Base-by-base conservation (phyloP, 2,329 filamentous ascomycete species). In the Cladophialophora yegresii region DNA sequence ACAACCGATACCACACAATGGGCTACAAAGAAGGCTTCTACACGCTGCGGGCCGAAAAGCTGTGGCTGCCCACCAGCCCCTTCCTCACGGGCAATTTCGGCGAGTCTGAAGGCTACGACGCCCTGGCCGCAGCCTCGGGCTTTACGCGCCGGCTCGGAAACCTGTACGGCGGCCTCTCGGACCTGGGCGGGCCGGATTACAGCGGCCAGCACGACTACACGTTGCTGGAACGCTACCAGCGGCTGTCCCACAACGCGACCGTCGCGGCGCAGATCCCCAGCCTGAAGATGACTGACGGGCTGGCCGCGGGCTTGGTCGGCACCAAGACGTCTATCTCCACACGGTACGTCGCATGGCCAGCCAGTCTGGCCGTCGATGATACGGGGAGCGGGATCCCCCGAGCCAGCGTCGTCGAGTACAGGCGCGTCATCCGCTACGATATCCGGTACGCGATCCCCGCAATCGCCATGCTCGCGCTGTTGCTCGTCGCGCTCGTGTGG, bases 221-320 rank as follows among this genome's bases (percentile, higher is more conserved):
- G 4, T 72, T 82, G 67, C 79, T 74, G 58, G 66, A 65, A 4
- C 72, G 73, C 23, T 82, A 79, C 79, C 77, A 78, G 61, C 61
- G 75, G 2, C 71, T 79, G 0, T 76, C 76, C 1, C 45, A 56
- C 0, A 71, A 69, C 1, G 56, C 75, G 0, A 61, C 61, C 0
- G 70, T 66, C 0, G 74, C 75, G 0, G 72, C 74, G 0, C 67
- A 72, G 7, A 80, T 81, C 7, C 68, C 80, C 7, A 78, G 80
- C 65, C 71, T 81, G 0, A 74, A 82, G 7, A 81, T 77, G 76
- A 81, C 79, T 0, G 79, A 83, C 61, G 61, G 78, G 23, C 58
- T 57, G 12, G 54, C 58, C 9, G 58, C 45, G 22, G 60, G 51
- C 6, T 20, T 62, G 36, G 60, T 62, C n/a, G 60, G 60, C 20